Base-by-base conservation (phyloP, 257 asterid genomes). In the Lycium barbarum region DNA sequence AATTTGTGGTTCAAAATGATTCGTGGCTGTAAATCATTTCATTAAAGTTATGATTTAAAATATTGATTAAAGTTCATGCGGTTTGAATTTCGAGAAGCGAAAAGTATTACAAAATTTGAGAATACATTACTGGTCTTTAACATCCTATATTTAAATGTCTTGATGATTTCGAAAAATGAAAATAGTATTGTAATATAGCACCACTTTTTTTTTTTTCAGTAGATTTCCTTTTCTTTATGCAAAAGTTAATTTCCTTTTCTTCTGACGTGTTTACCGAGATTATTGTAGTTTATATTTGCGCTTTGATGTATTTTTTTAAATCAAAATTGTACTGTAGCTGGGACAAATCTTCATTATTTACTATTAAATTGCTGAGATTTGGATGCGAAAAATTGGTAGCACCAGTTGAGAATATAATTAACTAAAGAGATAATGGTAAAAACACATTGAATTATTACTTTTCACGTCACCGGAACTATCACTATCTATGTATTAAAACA, bases 211-310 rank as follows among this genome's bases (percentile, higher is more conserved):
- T n/a, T 47, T 0, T 73, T 71, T 47, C 47, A 73, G 81, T 73
- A 38, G 45, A 47, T 73, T 47, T 73, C 0, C 40, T 6, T 73
- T 49, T 20, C 3, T 1, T 47, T 38, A 73, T 45, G 59, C 61
- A 73, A 73, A 74, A 74, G 81, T 74, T 49, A 49, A 51, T 49
- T 74, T 70, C 11, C 81, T 26, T 47, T 74, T 47, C 10, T n/a
- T 22, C 36, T 74, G 13, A 20, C 12, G 61, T 49, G 4, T 13
- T 47, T 10, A 20, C 61, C 33, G 5, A 59, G 66, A 7, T 59
- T 59, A 22, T n/a, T 59, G 33, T 7, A 59, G 33, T 59, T 59
- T 2, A 22, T 9, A n/a, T 59, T 59, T 59, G 66, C 20, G 62
- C 66, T 59, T 59, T 59, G 66, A 59, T 59, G 11, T 59, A 22